phyloP scores from a whole-genome alignment of 345 rosid genomes.

The Gossypium australe region DNA sequence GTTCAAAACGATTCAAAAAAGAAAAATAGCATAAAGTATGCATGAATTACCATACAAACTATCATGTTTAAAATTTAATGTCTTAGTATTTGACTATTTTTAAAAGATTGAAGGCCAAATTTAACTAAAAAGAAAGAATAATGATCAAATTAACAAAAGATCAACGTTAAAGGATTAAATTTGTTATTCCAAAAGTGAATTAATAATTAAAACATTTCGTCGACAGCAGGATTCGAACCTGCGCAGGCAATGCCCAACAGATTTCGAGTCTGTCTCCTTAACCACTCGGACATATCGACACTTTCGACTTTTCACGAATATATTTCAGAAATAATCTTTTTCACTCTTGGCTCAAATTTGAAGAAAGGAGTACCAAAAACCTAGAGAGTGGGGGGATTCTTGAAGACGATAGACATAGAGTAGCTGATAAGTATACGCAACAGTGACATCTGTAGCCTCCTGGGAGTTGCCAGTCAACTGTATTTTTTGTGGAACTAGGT shows the following conservation, averaged over 20 bases:
- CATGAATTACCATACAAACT: too few species aligned
- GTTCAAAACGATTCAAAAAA: too few species aligned
- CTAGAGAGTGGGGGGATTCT: background rate
- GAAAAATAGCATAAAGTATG: too few species aligned
- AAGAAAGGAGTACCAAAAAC: background rate
- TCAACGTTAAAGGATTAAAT: too few species aligned
- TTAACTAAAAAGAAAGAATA: too few species aligned
- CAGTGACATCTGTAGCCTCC: background rate
- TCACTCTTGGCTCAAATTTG: background rate
- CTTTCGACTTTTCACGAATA: accelerated
- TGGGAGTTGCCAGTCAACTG: background rate
- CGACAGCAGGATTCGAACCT: slow-evolving; percentile 99
- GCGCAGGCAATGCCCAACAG: slow-evolving; percentile 99
- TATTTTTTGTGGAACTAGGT: background rate
- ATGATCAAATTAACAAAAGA: too few species aligned
- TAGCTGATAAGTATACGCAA: background rate
- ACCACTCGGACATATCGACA: slow-evolving; percentile 97
- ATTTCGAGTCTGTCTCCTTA: slow-evolving; percentile 99
- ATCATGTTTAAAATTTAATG: too few species aligned
- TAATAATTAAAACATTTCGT: slow-evolving; percentile 22
- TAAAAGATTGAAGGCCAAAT: too few species aligned
- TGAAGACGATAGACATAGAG: background rate
- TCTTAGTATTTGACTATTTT: too few species aligned
- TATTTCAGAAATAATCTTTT: too few species aligned
- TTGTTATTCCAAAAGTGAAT: too few species aligned